Conservation (phyloP, 345 rosid species). For the Eucalyptus coolabah region DNA sequence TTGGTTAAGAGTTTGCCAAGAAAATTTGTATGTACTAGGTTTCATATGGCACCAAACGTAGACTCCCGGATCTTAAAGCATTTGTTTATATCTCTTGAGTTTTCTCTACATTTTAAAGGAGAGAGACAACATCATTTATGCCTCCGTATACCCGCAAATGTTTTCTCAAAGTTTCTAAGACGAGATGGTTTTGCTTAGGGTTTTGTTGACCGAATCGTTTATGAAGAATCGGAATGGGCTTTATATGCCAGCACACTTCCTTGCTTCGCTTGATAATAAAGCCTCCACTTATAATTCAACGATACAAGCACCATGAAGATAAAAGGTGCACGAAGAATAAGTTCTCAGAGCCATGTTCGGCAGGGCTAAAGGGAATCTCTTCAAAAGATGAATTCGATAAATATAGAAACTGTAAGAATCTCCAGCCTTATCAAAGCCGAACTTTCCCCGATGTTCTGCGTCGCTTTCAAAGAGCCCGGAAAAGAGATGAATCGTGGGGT, state of each 20-base stretch:
- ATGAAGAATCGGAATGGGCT: not conserved
- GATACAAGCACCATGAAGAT: not conserved
- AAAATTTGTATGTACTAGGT: not conserved
- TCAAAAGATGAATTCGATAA: not conserved
- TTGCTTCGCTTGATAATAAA: not conserved
- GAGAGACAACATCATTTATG: not conserved
- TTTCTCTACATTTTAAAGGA: not conserved
- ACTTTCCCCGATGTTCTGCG: not conserved
- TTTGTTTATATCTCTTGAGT: not conserved
- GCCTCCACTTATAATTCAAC: not conserved
- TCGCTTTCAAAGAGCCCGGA: not conserved
- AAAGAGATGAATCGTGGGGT: not conserved
- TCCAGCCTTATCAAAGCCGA: not conserved
- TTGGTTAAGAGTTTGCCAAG: not conserved
- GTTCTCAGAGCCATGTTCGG: not conserved
- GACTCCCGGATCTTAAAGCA: not conserved
- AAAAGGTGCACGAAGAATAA: not conserved
- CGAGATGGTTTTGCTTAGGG: not conserved
- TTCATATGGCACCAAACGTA: not conserved
- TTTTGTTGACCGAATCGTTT: not conserved
- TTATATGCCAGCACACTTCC: not conserved
- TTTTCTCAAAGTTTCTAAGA: too few relatives aligned
- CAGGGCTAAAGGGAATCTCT: not conserved
- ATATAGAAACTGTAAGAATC: not conserved
- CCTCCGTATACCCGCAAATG: not conserved